A percentile compares a stretch with the other conserved stretches of the same genome.
These are phyloP conservation scores for Pistacia integerrima DNA, from an alignment of 345 rosid genomes.

Conservation along the genomic window DNA sequence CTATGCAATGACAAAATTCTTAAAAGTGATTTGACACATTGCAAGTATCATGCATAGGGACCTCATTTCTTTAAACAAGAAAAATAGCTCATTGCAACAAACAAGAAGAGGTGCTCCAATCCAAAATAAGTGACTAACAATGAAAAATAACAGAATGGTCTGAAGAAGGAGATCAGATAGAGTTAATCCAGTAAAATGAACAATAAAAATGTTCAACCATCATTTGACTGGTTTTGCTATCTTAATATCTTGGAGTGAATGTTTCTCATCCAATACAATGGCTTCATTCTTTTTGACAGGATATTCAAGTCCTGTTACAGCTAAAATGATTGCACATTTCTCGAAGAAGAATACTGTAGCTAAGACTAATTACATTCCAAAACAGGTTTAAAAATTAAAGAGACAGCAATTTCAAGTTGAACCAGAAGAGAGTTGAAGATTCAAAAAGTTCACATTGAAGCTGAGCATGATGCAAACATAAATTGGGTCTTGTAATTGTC, in stretches of 20 bases:
- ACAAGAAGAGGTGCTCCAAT: background rate
- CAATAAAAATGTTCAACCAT: background rate
- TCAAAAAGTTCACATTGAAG: background rate
- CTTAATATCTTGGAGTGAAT: background rate
- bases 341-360: background rate
- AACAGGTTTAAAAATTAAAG: background rate
- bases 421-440: background rate
- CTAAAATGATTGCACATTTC: background rate
- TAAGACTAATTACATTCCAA: background rate
- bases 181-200: background rate
- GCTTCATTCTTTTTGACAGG: background rate
- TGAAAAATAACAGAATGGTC: background rate
- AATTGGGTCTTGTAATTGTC: background rate
- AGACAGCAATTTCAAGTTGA: too few species aligned
- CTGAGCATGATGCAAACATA: background rate
- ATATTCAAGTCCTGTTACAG: background rate
- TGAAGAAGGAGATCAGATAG: background rate
- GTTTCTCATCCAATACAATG: background rate
- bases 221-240: background rate
- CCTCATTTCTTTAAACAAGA: background rate
- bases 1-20: background rate
- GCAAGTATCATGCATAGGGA: background rate
- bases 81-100: background rate
- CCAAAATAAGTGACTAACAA: background rate
- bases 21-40: background rate